Base-by-base conservation (phyloP, 805 yeast genomes). In the Clavispora phyllophila region DNA sequence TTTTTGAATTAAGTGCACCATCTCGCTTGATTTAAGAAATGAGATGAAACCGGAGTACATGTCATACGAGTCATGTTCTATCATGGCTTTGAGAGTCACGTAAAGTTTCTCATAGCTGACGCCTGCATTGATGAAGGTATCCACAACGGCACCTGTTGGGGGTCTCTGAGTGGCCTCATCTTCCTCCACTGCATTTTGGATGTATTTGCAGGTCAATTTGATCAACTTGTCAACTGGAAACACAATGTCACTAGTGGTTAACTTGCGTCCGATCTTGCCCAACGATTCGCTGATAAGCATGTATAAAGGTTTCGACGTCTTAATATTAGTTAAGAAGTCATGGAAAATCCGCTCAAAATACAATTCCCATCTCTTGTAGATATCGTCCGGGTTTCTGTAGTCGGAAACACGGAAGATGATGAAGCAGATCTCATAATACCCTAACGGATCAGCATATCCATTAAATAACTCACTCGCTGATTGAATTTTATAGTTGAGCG, bases 401-500 rank as follows among this genome's bases (percentile, higher is more conserved):
- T 91, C 96, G 3, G 97, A 82, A 12, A 84, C 77, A 57, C 87
- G 85, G 70, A 85, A 87, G 13, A 89, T 81, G 32, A 79, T 63
- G 45, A 90, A 70, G 47, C 95, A 84, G 39, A 91, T 71, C 52
- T 87, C 96, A 62, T 82, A 81, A 58, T 90, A 91, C 6, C 91
- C 91, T 47, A 90, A 68, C 19, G 95, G 96, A 54, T 85, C 90
- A 10, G 96, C 87, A 62, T 75, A 91, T 49, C 79, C 83, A 65
- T 93, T 91, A 70, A 81, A 91, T 41, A 93, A 67, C 44, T 85
- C 93, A 54, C 85, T 82, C 25, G 89, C 79, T 4, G 83, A 75
- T 53, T 84, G 66, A 26, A 93, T 78, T 56, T 76, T 75, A 31
- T 73, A 78, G 57, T 86, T 78, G 43, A 93, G 72, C 34, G 75